Base-by-base conservation (phyloP, 768 basidiomycete genomes). In the Agaricus sinodeliciosus region DNA sequence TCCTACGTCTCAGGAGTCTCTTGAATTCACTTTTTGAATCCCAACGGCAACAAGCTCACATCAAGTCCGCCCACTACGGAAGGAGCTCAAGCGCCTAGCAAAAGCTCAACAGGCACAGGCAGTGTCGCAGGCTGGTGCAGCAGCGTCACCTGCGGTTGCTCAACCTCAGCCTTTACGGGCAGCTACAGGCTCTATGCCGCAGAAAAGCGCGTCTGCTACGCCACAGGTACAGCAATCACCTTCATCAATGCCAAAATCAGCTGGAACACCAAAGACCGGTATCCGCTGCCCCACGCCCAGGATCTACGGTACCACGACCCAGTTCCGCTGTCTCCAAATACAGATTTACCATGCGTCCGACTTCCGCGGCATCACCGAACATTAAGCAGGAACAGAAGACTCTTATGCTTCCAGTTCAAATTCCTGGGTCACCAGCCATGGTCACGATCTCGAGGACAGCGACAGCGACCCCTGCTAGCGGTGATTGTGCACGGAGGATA, bases 81-180 rank as follows among this genome's bases (percentile, higher is more conserved):
- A 87, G 71, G 87, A 88, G 66, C 72, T 80, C 59, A 87, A 81
- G 69, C 80, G 79, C 46, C 75, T 84, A 31, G 82, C 80, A 53
- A 85, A 85, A 60, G 71, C 78, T 12, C 74, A 77, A 50, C 63
- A 60, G n/a, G 59, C 58, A 15, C 39, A 60, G 40, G 53, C 44
- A 7, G 44, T 44, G 8, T 19, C 46, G n/a, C 51, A 53, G 26
- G 37, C 51, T 45, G 51, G 26, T 27, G 36, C 37, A 31, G 57
- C 56, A 48, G 51, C 55, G 40, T 44, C 52, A 22, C 56, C 45
- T n/a, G 34, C 58, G 16, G 57, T 52, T 41, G 55, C 43, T 7
- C 42, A 45, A 50, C 43, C 54, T 26, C 58, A 52, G 40, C 57
- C 52, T 39, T 31, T 45, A 16, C 49, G 22, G 43, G 52, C 55